Percentiles rank a stretch among this genome's conserved stretches.
phyloP scores from a whole-genome alignment of 179 eudicot genomes.

The Camellia oleifera region DNA sequence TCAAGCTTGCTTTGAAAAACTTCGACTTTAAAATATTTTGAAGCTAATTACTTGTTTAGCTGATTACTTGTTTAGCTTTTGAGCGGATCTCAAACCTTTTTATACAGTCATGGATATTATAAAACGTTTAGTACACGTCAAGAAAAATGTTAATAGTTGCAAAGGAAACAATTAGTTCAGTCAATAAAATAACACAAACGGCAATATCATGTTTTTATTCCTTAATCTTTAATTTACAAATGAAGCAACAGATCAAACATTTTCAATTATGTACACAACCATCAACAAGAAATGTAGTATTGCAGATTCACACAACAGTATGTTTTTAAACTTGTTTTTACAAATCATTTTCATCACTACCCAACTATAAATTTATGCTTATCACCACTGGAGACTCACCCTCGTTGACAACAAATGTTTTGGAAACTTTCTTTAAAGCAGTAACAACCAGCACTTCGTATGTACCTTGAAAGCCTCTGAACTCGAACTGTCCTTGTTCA shows the following conservation, averaged over 20 bases:
- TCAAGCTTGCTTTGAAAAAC: no score
- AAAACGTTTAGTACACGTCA: no score
- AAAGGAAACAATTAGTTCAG: no score
- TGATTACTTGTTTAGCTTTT: no score
- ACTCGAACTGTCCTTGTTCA: constrained; percentile 56
- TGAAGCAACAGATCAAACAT: not conserved
- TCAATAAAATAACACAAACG: not conserved
- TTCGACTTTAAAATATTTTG: no score
- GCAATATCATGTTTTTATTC: not conserved
- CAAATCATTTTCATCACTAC: not conserved
- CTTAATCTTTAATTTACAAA: not conserved
- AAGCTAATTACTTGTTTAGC: no score
- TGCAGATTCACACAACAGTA: not conserved
- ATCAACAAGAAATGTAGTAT: not conserved
- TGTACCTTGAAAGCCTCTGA: constrained; percentile 80
- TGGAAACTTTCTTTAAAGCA: constrained; percentile 26
- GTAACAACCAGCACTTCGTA: constrained; percentile 57
- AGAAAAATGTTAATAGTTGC: no score
- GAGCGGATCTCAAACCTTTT: no score
- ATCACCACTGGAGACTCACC: constrained; percentile 57
- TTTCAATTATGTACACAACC: not conserved
- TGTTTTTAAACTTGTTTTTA: not conserved
- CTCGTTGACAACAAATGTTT: constrained; percentile 71
- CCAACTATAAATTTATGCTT: constrained; percentile 31
- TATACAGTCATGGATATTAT: no score